A percentile compares a stretch with the other conserved stretches of the same genome.
These are phyloP conservation scores for Inga oerstediana DNA, from an alignment of 306 rosid species.

Conservation along the genomic window DNA sequence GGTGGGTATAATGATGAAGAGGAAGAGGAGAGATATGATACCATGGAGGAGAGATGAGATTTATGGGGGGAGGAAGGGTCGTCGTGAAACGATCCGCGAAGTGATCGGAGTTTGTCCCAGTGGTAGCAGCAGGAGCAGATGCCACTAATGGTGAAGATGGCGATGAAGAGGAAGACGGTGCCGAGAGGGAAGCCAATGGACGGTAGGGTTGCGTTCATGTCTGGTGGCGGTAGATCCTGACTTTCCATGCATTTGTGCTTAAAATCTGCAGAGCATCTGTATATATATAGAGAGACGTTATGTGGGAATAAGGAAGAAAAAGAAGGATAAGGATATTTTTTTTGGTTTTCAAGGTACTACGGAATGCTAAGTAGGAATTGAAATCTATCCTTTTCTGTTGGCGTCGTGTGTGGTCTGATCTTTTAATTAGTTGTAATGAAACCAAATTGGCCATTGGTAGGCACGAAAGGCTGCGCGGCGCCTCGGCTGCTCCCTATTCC, in stretches of 20 bases:
- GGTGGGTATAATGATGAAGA: background rate
- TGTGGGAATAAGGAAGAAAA: background rate
- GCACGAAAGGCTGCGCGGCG: slow-evolving; percentile 37
- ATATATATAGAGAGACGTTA: background rate
- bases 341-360: background rate
- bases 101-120: slow-evolving; percentile 85
- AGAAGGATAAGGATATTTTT: background rate
- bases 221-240: slow-evolving; percentile 53
- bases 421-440: background rate
- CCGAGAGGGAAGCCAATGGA: slow-evolving; percentile 91
- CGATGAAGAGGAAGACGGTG: slow-evolving; percentile 76
- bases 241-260: slow-evolving; percentile 54
- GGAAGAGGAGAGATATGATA: slow-evolving; percentile 20
- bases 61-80: slow-evolving; percentile 42
- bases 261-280: background rate
- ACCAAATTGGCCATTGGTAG: slow-evolving; percentile 35
- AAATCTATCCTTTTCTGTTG: background rate
- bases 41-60: slow-evolving; percentile 42
- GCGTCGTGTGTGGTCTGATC: background rate
- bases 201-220: slow-evolving; percentile 73
- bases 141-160: slow-evolving; percentile 88
- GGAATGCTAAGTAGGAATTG: background rate
- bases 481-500: background rate
- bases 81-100: slow-evolving; percentile 50
- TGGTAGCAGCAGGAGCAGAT: slow-evolving; percentile 97